phyloP scores from a whole-genome alignment of 176 grass and related monocot species.

The Ampelocalamus luodianensis region DNA sequence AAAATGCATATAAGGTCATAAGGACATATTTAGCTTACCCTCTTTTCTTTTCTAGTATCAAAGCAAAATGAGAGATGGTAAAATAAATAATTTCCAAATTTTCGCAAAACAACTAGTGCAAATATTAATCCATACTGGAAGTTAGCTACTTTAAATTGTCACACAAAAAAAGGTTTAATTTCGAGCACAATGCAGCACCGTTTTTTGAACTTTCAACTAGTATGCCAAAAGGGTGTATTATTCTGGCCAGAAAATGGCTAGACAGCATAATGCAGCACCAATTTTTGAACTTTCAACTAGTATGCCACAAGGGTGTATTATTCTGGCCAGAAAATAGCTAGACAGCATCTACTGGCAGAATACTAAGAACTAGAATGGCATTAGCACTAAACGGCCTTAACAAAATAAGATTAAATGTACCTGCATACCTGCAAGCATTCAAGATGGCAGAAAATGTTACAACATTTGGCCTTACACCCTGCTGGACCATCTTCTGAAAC shows the following conservation, averaged over 20 bases:
- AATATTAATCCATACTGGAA: not conserved
- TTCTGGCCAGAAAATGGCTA: conserved; percentile 26
- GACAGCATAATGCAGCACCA: not conserved
- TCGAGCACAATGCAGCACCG: conserved; percentile 1
- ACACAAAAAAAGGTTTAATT: not conserved
- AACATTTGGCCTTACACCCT: conserved; percentile 93
- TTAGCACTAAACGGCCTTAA: conserved; percentile 19
- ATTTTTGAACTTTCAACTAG: conserved; percentile 3
- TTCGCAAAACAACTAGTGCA: not conserved
- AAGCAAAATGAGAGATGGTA: not conserved
- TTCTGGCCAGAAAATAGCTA: conserved; percentile 29
- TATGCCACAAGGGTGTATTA: not conserved
- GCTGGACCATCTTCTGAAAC: conserved; percentile 97
- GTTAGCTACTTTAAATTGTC: not conserved
- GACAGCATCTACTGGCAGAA: not conserved
- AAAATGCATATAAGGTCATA: conserved; percentile 13
- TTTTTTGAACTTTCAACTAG: conserved; percentile 2
- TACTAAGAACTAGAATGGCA: not conserved
- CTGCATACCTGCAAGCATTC: conserved; percentile 93
- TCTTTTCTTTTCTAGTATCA: conserved; percentile 24
- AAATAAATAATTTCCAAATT: not conserved
- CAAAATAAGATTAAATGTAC: conserved; percentile 40
- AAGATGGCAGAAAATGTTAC: conserved; percentile 98
- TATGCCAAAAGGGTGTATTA: not conserved
- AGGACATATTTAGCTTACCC: conserved; percentile 5